phyloP scores from a whole-genome alignment of 495 filamentous ascomycete genomes.

The Cercophora newfieldiana region DNA sequence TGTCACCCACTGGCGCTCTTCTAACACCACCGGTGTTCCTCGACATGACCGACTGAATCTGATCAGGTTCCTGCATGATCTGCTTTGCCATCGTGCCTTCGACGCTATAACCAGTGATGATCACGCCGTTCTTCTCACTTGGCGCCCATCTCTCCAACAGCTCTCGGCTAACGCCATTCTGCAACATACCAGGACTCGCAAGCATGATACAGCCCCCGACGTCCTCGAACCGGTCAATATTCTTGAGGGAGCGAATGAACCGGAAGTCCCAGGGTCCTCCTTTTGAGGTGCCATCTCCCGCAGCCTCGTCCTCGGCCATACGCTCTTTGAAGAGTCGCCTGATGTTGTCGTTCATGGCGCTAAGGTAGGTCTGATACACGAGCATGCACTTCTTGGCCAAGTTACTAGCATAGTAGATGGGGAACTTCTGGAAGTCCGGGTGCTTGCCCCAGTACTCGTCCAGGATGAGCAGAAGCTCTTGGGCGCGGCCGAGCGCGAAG shows the following conservation, averaged over 20 bases:
- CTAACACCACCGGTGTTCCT: conserved; percentile 55
- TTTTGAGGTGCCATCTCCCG: conserved; percentile 65
- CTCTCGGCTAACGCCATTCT: conserved; percentile 90
- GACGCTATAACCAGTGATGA: conserved; percentile 97
- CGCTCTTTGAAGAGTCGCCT: conserved; percentile 83
- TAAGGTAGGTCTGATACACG: conserved; percentile 96
- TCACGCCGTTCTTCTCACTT: conserved; percentile 89
- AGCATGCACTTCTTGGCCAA: conserved; percentile 96
- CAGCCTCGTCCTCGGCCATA: conserved; percentile 81
- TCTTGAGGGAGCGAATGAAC: conserved; percentile 86
- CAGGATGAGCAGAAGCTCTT: conserved; percentile 89
- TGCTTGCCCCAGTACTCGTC: conserved; percentile 96
- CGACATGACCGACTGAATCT: conserved; percentile 91
- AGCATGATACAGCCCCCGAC: conserved; percentile 96
- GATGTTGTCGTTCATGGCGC: conserved; percentile 98
- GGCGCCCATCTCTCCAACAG: conserved; percentile 94
- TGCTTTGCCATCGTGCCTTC: conserved; percentile 98
- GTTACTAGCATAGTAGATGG: conserved; percentile 96
- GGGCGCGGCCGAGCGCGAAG: conserved; percentile 89
- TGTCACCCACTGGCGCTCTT: conserved; percentile 57
- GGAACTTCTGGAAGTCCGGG: conserved; percentile 78
- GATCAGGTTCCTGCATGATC: conserved; percentile 87
- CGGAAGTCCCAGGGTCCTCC: conserved; percentile 96
- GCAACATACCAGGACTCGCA: conserved; percentile 94
- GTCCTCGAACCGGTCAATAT: conserved; percentile 92